These are phyloP conservation scores for Catharanthus roseus DNA, from an alignment of 257 asterid genomes.

Conservation along the genomic window DNA sequence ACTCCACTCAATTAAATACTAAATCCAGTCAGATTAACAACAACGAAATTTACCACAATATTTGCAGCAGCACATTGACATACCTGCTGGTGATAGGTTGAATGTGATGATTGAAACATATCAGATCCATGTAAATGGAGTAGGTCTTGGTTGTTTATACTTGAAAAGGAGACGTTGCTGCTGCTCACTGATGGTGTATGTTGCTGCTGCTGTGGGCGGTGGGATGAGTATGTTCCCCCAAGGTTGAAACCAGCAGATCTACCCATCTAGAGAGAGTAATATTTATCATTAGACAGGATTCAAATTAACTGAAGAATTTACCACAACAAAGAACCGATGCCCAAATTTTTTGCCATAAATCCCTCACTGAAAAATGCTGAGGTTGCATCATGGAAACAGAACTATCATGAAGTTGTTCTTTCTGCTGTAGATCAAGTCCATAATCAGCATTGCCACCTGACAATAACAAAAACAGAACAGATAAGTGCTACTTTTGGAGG, in stretches of 20 bases:
- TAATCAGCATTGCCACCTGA: constrained; percentile 86
- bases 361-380: constrained; percentile 80
- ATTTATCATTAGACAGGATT: constrained; percentile 1
- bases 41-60: background rate
- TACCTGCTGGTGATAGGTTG: constrained; percentile 84
- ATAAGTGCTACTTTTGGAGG: background rate
- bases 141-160: constrained; percentile 41
- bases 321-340: constrained; percentile 5
- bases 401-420: constrained; percentile 79
- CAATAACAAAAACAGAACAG: constrained; percentile 5
- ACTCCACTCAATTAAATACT: constrained; percentile 3
- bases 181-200: constrained; percentile 68
- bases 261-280: constrained; percentile 65
- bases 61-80: constrained; percentile 13
- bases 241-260: constrained; percentile 87
- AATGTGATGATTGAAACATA: constrained; percentile 71
- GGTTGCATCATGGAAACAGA: constrained; percentile 89
- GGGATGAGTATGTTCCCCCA: constrained; percentile 83
- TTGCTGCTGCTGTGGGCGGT: constrained; percentile 86
- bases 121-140: constrained; percentile 82
- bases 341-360: constrained; percentile 14
- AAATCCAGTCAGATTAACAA: constrained; percentile 1
- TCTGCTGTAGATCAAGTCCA: constrained; percentile 80
- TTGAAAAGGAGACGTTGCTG: constrained; percentile 38
- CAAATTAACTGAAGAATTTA: background rate